Percentiles rank a stretch among this genome's conserved stretches.
Conservation (phyloP, 306 rosid genomes). For the Arachis stenosperma region DNA sequence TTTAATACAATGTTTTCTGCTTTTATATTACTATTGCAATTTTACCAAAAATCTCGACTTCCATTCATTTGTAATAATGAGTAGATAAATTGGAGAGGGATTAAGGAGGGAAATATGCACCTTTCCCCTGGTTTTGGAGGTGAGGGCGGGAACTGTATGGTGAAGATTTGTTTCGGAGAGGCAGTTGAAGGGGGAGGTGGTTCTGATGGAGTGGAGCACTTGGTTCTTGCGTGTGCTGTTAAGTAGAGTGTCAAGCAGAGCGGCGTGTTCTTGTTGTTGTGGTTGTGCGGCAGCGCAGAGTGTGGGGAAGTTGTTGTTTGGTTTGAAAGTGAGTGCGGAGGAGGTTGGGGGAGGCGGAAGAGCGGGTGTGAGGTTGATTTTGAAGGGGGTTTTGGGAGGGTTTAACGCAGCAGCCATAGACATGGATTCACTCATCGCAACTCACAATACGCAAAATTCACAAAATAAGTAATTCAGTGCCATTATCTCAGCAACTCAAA, state of each 20-base stretch:
- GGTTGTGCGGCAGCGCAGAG: conserved; percentile 39
- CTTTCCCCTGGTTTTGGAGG: conserved; percentile 88
- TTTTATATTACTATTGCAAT: too few relatives aligned
- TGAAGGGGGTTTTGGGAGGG: conserved; percentile 64
- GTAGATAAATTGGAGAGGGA: not conserved
- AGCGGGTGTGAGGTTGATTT: conserved; percentile 19
- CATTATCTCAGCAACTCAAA: too few relatives aligned
- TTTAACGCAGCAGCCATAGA: conserved; percentile 50
- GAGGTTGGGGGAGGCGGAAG: not conserved
- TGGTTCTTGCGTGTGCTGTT: conserved; percentile 55
- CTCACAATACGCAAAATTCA: too few relatives aligned
- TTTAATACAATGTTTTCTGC: too few relatives aligned
- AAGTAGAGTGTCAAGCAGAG: conserved; percentile 53
- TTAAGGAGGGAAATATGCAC: conserved; percentile 36
- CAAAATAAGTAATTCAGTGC: too few relatives aligned
- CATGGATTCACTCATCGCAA: conserved; percentile 6
- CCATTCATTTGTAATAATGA: too few relatives aligned
- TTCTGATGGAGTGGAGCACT: conserved; percentile 47
- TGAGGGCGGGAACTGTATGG: conserved; percentile 75
- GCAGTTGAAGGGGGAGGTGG: conserved; percentile 50
- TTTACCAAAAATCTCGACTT: too few relatives aligned
- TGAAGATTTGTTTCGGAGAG: conserved; percentile 86
- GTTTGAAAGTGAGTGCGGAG: conserved; percentile 32
- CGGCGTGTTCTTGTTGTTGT: conserved; percentile 37
- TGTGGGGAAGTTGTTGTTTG: conserved; percentile 38